A percentile compares a stretch with the other conserved stretches of the same genome.
phyloP scores from a whole-genome alignment of 495 filamentous ascomycete species.

The Aspergillus funiculosus region DNA sequence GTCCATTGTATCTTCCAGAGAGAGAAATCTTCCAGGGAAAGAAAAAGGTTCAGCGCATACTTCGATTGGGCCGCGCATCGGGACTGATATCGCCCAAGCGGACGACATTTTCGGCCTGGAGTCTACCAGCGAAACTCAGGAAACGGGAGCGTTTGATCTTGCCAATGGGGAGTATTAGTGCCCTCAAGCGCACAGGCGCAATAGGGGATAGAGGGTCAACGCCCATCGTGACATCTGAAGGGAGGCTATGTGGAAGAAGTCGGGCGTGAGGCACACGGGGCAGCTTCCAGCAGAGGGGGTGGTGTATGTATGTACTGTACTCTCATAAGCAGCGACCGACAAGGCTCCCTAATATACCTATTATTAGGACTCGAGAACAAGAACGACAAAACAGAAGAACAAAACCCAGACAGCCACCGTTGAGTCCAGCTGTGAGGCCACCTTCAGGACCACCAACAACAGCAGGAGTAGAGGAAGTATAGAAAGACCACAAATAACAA shows the following conservation, averaged over 20 bases:
- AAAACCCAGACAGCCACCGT: neutral
- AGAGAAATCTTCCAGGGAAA: too few species aligned
- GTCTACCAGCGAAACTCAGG: conserved; percentile 65
- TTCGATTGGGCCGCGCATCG: conserved; percentile 79
- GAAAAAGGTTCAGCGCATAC: conserved; percentile 46
- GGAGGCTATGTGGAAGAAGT: conserved; percentile 23
- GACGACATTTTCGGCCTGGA: conserved; percentile 76
- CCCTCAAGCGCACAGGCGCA: conserved; percentile 81
- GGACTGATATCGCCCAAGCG: conserved; percentile 87
- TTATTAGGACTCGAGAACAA: neutral
- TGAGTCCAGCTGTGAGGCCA: conserved; percentile 5
- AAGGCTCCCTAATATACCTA: too few species aligned
- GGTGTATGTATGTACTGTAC: conserved; percentile 16
- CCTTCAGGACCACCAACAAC: neutral
- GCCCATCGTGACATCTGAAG: conserved; percentile 59
- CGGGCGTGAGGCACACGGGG: conserved; percentile 18
- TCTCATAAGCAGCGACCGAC: conserved; percentile 21
- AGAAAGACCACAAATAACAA: too few species aligned
- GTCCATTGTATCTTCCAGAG: neutral
- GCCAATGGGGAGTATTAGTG: conserved; percentile 78
- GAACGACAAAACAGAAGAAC: neutral
- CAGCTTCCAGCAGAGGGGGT: conserved; percentile 33
- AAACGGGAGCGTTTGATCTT: conserved; percentile 79
- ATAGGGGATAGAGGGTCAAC: conserved; percentile 81
- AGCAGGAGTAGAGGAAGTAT: neutral